Base-by-base conservation (phyloP, 2,329 filamentous ascomycete species). In the Calonectria fujianensis region DNA sequence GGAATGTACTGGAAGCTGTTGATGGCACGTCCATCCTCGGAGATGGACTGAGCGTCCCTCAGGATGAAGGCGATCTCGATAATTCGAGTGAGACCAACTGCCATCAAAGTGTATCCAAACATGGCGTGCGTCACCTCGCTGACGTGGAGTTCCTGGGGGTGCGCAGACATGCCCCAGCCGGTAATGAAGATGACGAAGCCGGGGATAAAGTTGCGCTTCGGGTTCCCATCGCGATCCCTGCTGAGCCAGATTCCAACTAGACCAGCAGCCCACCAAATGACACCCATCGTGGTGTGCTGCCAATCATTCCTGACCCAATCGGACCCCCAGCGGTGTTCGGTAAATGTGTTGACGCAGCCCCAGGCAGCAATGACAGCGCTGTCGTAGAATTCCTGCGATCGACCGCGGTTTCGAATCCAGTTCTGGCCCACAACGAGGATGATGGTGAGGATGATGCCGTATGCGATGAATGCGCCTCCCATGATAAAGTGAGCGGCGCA, bases 281-380 rank as follows among this genome's bases (percentile, higher is more conserved):
- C 92, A n/a, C 97, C 97, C 96, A 99, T 98, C n/a, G 94, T 95
- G 0, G 97, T 99, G 85, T 99, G 97, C 85, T 99, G 96, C 87
- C 98, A 92, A 84, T 99, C 97, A 82, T 98, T 98, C 85, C 91
- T 92, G 68, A 94, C 95, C 97, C 97, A 99, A 0, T 91, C 90
- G 1, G 89, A 89, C 70, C 97, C 97, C 97, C 97, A 99, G 68
- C 94, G 92, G 83, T 99, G 97, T 85, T 98, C 97, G 24, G 97
- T 99, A 80, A 99, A 98, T 11, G 97, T 98, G 85, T 98, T 99
- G 85, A 99, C 93, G 83, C 95, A 97, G 41, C 96, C 97, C 97
- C 97, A 99, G 0, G 94, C 93, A 1, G 96, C 95, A 82, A 99
- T 98, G 79, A 98, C 91, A 65, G 94, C 86, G 75, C 94, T 97